Evolutionary conservation across 441 rosid genomes (phyloP).

Genomic region (Brassica balearica): DNA sequence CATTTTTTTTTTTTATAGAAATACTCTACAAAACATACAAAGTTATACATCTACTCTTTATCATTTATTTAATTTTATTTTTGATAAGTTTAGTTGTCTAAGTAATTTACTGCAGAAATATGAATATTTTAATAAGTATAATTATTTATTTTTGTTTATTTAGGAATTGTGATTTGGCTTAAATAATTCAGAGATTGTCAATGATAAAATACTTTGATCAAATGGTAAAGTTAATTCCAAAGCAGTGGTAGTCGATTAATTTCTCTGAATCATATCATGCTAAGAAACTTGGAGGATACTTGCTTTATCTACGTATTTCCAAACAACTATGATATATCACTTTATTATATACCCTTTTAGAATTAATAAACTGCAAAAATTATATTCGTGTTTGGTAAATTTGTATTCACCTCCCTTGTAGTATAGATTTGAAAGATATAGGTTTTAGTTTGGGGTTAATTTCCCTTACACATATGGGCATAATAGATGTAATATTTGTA

Average conservation of each 20-base stretch:
- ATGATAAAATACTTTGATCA: too few species aligned
- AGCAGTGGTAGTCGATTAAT: not conserved
- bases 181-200: not conserved
- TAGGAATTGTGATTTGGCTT: not conserved
- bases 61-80: too few species aligned
- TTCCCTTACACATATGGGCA: not conserved
- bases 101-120: not conserved
- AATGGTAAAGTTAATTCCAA: too few species aligned
- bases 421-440: not conserved
- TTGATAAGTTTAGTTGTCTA: not conserved
- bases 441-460: not conserved
- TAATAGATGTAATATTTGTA: not conserved
- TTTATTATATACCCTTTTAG: not conserved
- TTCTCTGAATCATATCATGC: not conserved
- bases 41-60: not conserved
- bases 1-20: too few species aligned
- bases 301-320: too few species aligned
- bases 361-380: not conserved
- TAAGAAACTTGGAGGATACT: too few species aligned
- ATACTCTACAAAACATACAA: not conserved
- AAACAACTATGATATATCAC: too few species aligned
- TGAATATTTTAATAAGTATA: not conserved
- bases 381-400: not conserved
- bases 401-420: not conserved
- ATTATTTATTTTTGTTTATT: not conserved